These are phyloP conservation scores for Cordyceps cateniannulata DNA, from an alignment of 2,329 filamentous ascomycete genomes.

Conservation along the genomic window DNA sequence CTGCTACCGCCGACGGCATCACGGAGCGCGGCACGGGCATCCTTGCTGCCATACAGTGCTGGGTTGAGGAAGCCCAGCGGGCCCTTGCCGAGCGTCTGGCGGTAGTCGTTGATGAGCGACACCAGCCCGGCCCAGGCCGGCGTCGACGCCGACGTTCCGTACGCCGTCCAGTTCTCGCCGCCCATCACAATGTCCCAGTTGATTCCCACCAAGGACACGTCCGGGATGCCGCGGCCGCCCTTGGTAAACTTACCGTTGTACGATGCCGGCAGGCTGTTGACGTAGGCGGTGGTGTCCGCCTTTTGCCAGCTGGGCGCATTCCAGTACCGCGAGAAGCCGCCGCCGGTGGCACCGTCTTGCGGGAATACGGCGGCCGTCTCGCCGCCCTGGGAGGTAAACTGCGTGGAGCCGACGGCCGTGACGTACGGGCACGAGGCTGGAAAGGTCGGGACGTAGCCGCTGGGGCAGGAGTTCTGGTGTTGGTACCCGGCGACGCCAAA, in stretches of 20 bases:
- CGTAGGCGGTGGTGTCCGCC: constrained; percentile 30
- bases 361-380: constrained; percentile 39
- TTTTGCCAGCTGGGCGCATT: constrained; percentile 41
- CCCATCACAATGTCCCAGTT: background rate
- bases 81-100: background rate
- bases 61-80: constrained; percentile 7
- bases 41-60: background rate
- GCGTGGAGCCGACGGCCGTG: constrained; percentile 45
- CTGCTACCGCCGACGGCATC: background rate
- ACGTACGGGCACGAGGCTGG: constrained; percentile 39
- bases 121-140: background rate
- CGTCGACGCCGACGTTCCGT: constrained; percentile 1
- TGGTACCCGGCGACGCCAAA: constrained; percentile 16
- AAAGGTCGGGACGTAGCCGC: constrained; percentile 30
- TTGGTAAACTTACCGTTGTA: constrained; percentile 33
- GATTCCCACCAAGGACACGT: constrained; percentile 26
- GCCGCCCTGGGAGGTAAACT: constrained; percentile 31
- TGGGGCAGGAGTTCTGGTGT: constrained; percentile 12
- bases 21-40: background rate
- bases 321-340: constrained; percentile 45
- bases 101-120: constrained; percentile 4
- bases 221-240: constrained; percentile 37
- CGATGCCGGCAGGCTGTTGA: constrained; percentile 28
- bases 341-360: constrained; percentile 38
- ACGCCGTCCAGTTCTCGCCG: background rate